Base-by-base conservation (phyloP, 2,329 filamentous ascomycete genomes). In the Zalaria obscura region DNA sequence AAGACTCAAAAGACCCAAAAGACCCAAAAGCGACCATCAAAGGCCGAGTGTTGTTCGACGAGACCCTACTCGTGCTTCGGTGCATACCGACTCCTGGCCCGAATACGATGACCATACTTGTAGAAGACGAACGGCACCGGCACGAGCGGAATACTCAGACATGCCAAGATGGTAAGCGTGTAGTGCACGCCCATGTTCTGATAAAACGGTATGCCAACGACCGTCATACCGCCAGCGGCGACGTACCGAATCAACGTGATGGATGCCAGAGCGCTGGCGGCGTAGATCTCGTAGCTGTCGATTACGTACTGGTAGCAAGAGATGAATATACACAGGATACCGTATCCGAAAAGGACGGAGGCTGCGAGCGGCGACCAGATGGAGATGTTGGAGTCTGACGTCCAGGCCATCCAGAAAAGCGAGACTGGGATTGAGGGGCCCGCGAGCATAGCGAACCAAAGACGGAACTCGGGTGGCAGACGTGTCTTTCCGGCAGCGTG, bases 351-450 rank as follows among this genome's bases (percentile, higher is more conserved):
- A 1, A 73, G 47, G 1, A 67, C 62, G n/a, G 62, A 69, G 1
- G 70, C 70, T 2, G 56, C 54, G 3, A 76, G 60, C 0, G 68
- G 66, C 11, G 64, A 67, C 70, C 70, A 75, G 48, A 69, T 64
- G 5, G 64, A 68, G 25, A 74, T 65, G 42, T 49, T 43, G 10
- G 49, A 47, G 41, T 64, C 60, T 31, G 62, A 59, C 0, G 68
- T 73, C 73, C 72, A 76, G 0, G 64, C 73, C 56, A 77, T 70
- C 72, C 72, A 77, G 52, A 77, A 74, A 3, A 76, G 58, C 1
- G 59, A 61, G 27, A 73, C 56, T 0, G 73, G 70, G 1, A 77
- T 62, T 0, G 63, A 54, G 0, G 69, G 65, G 0, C 68, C 64
- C 2, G 65, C 65, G 3, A 72, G 56, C 55, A 76, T 75, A 3